phyloP scores from a whole-genome alignment of 2,329 filamentous ascomycete species.

The Coniochaeta sp. region DNA sequence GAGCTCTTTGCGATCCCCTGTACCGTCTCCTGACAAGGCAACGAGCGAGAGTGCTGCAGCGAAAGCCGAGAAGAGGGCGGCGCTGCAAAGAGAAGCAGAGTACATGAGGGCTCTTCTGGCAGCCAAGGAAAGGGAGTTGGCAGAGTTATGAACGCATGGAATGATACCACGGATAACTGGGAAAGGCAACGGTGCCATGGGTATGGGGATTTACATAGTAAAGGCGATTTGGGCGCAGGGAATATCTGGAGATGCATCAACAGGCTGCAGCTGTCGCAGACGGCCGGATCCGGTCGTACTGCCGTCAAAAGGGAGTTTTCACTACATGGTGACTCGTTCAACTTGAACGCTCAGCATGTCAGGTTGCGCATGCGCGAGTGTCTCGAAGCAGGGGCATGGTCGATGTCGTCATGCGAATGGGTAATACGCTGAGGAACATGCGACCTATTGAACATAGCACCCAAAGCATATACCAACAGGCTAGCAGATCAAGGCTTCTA shows the following conservation, averaged over 20 bases:
- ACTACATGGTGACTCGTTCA: neutral
- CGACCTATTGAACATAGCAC: neutral
- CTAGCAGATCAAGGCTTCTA: neutral
- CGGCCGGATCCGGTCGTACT: neutral
- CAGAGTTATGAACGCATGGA: slow-evolving; percentile 21
- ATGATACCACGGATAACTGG: neutral
- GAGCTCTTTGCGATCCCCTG: slow-evolving; percentile 20
- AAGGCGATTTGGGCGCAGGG: neutral
- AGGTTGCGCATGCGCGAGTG: neutral
- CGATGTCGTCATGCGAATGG: neutral
- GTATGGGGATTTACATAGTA: neutral
- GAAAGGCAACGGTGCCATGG: neutral
- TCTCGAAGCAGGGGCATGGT: neutral
- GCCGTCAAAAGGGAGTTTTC: neutral
- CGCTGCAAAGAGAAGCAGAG: slow-evolving; percentile 66
- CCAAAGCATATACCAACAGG: neutral
- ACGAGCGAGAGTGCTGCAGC: slow-evolving; percentile 22
- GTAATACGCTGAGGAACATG: neutral
- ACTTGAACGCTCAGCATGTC: neutral
- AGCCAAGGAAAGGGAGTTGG: slow-evolving; percentile 68
- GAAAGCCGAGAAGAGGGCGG: slow-evolving; percentile 55
- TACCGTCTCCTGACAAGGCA: slow-evolving; percentile 32
- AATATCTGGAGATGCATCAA: neutral
- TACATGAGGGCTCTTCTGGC: slow-evolving; percentile 65
- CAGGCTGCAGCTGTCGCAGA: neutral